phyloP scores from a whole-genome alignment of 2,329 filamentous ascomycete species.

The Gremmenia infestans region DNA sequence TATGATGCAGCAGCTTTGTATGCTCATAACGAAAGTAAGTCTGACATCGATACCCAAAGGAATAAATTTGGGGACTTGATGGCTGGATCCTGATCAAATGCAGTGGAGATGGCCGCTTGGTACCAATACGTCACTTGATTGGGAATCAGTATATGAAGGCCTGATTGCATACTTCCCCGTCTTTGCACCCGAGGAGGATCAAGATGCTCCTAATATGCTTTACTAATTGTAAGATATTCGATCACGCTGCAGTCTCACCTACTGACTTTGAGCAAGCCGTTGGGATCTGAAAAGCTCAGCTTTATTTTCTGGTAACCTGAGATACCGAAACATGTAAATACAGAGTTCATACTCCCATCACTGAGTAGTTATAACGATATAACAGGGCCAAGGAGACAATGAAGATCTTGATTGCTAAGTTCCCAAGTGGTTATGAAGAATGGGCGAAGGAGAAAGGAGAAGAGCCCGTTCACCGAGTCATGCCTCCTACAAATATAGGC shows the following conservation, averaged over 20 bases:
- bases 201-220: constrained; percentile 7
- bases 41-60: neutral
- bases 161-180: constrained; percentile 5
- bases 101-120: neutral
- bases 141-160: constrained; percentile 2
- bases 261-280: neutral
- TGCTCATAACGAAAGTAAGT: constrained; percentile 30
- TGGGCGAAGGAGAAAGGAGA: too few species aligned
- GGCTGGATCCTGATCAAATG: neutral
- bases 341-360: neutral
- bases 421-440: constrained; percentile 5
- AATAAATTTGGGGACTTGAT: neutral
- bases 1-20: constrained; percentile 15
- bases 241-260: neutral
- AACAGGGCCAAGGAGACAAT: constrained; percentile 6
- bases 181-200: constrained; percentile 5
- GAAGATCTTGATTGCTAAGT: constrained; percentile 6
- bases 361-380: neutral
- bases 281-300: constrained; percentile 8
- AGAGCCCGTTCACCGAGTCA: too few species aligned
- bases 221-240: constrained; percentile 3
- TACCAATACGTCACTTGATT: constrained; percentile 1
- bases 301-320: constrained; percentile 3
- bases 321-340: constrained; percentile 6
- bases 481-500: too few species aligned